Percentiles rank a stretch among this genome's conserved stretches.
phyloP scores from a whole-genome alignment of 495 filamentous ascomycete genomes.

The Penicillium flavigenum region DNA sequence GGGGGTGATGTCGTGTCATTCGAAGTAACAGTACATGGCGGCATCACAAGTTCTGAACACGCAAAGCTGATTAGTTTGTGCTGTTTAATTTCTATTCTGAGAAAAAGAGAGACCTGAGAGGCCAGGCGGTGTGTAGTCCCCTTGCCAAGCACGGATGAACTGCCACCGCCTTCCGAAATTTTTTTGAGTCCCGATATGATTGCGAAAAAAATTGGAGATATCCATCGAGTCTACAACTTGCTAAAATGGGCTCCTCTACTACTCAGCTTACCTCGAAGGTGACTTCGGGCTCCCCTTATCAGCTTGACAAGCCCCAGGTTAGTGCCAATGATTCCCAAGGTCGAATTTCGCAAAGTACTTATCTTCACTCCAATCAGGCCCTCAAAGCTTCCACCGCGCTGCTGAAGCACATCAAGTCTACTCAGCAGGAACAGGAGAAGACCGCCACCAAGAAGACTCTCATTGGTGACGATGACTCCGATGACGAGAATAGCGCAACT shows the following conservation, averaged over 20 bases:
- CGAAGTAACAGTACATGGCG: too few relatives aligned
- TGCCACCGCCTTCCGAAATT: constrained; percentile 47
- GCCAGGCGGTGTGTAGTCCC: too few relatives aligned
- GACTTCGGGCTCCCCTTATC: constrained; percentile 58
- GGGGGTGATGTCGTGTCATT: too few relatives aligned
- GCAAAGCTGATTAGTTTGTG: too few relatives aligned
- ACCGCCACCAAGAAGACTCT: constrained; percentile 68
- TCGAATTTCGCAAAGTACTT: constrained; percentile 21
- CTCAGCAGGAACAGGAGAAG: constrained; percentile 56
- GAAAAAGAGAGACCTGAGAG: too few relatives aligned
- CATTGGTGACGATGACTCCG: constrained; percentile 58
- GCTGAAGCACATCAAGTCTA: constrained; percentile 72
- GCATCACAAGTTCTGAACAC: too few relatives aligned
- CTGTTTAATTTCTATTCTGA: too few relatives aligned
- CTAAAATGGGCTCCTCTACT: constrained; percentile 48
- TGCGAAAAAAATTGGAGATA: constrained; percentile 34
- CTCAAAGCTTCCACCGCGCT: constrained; percentile 80
- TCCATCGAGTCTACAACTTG: constrained; percentile 27
- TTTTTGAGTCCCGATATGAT: constrained; percentile 37
- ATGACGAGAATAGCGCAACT: constrained; percentile 37
- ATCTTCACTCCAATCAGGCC: constrained; percentile 47
- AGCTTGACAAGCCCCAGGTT: constrained; percentile 65
- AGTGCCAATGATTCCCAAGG: constrained; percentile 9
- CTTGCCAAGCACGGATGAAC: constrained; percentile 36
- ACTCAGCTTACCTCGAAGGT: constrained; percentile 50